A percentile compares a stretch with the other conserved stretches of the same genome.
Conservation (phyloP, 306 rosid species). For the Rubus idaeus region DNA sequence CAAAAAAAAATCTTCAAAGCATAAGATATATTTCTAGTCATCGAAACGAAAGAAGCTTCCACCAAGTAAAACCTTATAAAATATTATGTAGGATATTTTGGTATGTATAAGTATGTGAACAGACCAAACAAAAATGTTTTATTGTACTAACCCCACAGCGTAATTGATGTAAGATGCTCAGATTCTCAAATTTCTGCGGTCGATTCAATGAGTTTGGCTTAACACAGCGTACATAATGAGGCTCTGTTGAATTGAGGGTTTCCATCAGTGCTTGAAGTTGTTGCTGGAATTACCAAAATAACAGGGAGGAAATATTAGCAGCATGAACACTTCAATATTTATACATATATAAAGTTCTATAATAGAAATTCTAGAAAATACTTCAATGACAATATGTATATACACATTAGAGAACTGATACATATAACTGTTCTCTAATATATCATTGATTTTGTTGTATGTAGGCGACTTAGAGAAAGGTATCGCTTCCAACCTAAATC, state of each 20-base stretch:
- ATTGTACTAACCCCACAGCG: constrained; percentile 91
- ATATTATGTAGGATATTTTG: constrained; percentile 14
- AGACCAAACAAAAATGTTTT: constrained; percentile 25
- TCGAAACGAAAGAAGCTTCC: too few relatives aligned
- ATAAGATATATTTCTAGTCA: too few relatives aligned
- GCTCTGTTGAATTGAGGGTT: constrained; percentile 82
- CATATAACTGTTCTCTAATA: too few relatives aligned
- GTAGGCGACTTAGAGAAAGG: too few relatives aligned
- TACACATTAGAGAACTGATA: too few relatives aligned
- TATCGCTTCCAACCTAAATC: too few relatives aligned
- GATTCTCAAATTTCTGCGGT: constrained; percentile 86
- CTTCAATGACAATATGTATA: too few relatives aligned
- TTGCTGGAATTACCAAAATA: constrained; percentile 52
- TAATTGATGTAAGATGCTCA: constrained; percentile 84
- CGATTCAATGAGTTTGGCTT: constrained; percentile 90
- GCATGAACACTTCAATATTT: not conserved
- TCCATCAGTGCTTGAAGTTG: constrained; percentile 99
- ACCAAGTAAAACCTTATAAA: too few relatives aligned
- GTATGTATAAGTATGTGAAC: constrained; percentile 14
- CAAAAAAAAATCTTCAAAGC: not conserved
- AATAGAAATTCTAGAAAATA: not conserved
- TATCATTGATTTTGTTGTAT: too few relatives aligned
- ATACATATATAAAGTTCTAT: not conserved
- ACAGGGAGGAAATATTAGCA: not conserved
- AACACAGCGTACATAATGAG: constrained; percentile 95